phyloP scores from a whole-genome alignment of 1,284 basidiomycete genomes.

The Ganoderma multipileum region DNA sequence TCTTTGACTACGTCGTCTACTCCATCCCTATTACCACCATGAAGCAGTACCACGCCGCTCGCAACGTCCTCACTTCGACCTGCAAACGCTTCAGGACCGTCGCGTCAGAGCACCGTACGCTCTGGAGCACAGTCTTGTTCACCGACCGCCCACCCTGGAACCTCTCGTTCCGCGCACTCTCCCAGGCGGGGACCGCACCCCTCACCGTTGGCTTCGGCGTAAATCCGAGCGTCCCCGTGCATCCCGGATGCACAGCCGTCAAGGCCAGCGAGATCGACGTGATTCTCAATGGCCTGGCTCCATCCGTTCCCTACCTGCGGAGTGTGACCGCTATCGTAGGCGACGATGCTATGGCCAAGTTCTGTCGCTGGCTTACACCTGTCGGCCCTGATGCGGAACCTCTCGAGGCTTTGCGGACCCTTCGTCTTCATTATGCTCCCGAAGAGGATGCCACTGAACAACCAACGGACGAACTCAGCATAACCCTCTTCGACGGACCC shows the following conservation, averaged over 20 bases:
- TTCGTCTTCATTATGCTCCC: background rate
- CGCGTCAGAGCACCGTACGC: slow-evolving; percentile 29
- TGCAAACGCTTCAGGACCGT: slow-evolving; percentile 51
- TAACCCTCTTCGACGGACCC: slow-evolving; percentile 9
- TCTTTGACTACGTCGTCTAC: slow-evolving; percentile 64
- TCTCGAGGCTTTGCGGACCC: background rate
- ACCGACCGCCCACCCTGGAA: slow-evolving; percentile 53
- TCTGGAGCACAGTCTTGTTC: slow-evolving; percentile 50
- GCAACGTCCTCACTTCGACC: slow-evolving; percentile 57
- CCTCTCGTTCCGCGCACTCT: slow-evolving; percentile 46
- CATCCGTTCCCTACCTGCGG: background rate
- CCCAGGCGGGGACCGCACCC: slow-evolving; percentile 56
- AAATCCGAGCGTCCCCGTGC: slow-evolving; percentile 24
- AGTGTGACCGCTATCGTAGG: background rate
- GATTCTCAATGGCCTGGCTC: background rate
- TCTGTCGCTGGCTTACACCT: slow-evolving; percentile 4
- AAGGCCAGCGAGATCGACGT: background rate
- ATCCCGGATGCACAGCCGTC: background rate
- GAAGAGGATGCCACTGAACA: background rate
- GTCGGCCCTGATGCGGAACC: background rate
- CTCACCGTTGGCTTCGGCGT: slow-evolving; percentile 66
- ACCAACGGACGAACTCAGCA: background rate
- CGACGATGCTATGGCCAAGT: background rate
- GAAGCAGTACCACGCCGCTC: slow-evolving; percentile 43
- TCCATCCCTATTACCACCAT: slow-evolving; percentile 44